Conservation (phyloP, 2,329 filamentous ascomycete genomes). For the Coniochaeta sp. region DNA sequence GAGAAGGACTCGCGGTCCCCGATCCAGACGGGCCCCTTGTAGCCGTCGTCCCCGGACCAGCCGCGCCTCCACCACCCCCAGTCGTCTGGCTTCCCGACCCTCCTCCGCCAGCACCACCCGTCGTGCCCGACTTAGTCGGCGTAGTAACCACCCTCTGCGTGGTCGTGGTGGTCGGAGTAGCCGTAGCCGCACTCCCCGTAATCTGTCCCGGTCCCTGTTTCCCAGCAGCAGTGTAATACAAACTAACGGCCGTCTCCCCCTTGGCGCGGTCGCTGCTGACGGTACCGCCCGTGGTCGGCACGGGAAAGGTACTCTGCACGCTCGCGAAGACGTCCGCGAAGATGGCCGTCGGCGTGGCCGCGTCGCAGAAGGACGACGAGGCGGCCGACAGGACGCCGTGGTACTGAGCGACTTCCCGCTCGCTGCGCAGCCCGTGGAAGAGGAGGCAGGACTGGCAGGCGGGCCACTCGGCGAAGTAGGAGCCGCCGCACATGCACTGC, state of each 20-base stretch:
- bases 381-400: slow-evolving; percentile 25
- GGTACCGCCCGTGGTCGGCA: slow-evolving; percentile 24
- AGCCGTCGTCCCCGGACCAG: neutral
- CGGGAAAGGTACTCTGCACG: slow-evolving; percentile 11
- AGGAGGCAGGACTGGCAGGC: slow-evolving; percentile 33
- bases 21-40: neutral
- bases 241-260: slow-evolving; percentile 29
- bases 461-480: slow-evolving; percentile 34
- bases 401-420: slow-evolving; percentile 26
- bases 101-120: neutral
- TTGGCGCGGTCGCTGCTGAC: slow-evolving; percentile 23
- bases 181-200: slow-evolving; percentile 30
- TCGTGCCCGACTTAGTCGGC: neutral
- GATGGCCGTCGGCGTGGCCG: slow-evolving; percentile 27
- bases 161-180: slow-evolving; percentile 20
- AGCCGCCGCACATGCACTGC: slow-evolving; percentile 33
- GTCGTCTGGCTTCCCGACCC: neutral
- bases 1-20: too few relatives aligned
- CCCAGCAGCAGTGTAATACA: slow-evolving; percentile 33
- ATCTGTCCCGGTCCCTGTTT: slow-evolving; percentile 32
- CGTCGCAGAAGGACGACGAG: slow-evolving; percentile 11
- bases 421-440: slow-evolving; percentile 30
- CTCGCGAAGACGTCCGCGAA: slow-evolving; percentile 26
- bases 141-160: slow-evolving; percentile 1
- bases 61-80: neutral